Evolutionary conservation across 352 stramenopile genomes (phyloP), one percentile per base, ranked within the genome.

Genomic region (Phytophthora uliginosa): DNA sequence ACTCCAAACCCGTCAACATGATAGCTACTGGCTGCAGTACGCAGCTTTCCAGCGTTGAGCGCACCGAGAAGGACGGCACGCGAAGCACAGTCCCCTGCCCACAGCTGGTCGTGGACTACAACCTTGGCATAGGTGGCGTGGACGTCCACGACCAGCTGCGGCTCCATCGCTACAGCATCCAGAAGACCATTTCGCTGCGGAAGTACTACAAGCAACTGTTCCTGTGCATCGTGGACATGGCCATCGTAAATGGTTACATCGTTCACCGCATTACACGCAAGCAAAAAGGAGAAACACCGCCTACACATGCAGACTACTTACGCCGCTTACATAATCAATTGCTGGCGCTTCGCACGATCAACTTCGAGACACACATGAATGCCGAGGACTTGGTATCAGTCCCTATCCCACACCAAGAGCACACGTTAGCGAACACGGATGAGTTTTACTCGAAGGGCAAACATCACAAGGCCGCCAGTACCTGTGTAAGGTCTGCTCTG

Each of bases 21-120:
- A 4, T 70, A 0, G 60, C 67, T n/a, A 74, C 67, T n/a, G 59
- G 42, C 2, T 70, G 54, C 28, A 70, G 45, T n/a, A 74, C 67
- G 5, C 17, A 36, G 2, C 24, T n/a, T 1, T 47, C 47, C 8
- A 70, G 40, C 3, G 55, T 74, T 7, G 6, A 18, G 7, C 53
- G 67, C 1, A 66, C 33, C 4, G 47, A 66, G 26, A 74, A 42
- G 36, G 36, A 18, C 17, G 36, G 36, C 36, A 18, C 36, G 36
- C 36, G 12, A 42, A 42, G 36, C 36, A 42, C 36, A 42, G 36
- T 18, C 13, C 36, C 36, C 36, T 42, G 36, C 7, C 3, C 36
- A 42, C 36, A 42, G 36, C 36, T 42, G 36, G 36, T 18, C 36
- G 36, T 18, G 36, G 36, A 42, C 36, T 42, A 42, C 36, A 17